These are phyloP conservation scores for Lactarius tabidus DNA, from an alignment of 768 basidiomycete species.

Conservation along the genomic window DNA sequence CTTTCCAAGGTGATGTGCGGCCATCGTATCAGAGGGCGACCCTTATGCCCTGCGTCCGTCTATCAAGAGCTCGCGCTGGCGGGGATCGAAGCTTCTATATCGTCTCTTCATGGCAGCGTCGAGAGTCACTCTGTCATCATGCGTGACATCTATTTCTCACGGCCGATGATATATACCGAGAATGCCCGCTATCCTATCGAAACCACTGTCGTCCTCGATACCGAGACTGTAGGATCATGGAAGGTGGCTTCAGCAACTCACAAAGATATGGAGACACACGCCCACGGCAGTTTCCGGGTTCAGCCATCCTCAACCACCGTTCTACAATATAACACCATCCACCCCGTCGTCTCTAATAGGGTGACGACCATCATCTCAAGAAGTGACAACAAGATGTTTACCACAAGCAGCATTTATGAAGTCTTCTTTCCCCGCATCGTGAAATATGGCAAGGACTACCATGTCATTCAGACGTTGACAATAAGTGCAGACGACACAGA, in stretches of 20 bases:
- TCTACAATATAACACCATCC: constrained; percentile 37
- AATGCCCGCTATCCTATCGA: constrained; percentile 35
- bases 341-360: constrained; percentile 36
- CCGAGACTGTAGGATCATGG: constrained; percentile 41
- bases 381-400: constrained; percentile 44
- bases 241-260: constrained; percentile 41
- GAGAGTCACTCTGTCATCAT: constrained; percentile 40
- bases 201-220: constrained; percentile 38
- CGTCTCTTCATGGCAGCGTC: constrained; percentile 30
- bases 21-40: constrained; percentile 46
- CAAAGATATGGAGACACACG: constrained; percentile 35
- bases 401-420: constrained; percentile 55
- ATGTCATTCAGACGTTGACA: constrained; percentile 51
- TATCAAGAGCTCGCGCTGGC: constrained; percentile 56
- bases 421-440: constrained; percentile 68
- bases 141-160: constrained; percentile 44
- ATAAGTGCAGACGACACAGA: constrained; percentile 46
- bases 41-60: constrained; percentile 64
- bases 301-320: constrained; percentile 32
- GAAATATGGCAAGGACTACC: constrained; percentile 55
- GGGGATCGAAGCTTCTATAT: constrained; percentile 38
- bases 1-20: constrained; percentile 48
- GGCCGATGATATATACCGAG: constrained; percentile 49
- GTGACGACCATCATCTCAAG: constrained; percentile 31
- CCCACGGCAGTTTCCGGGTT: constrained; percentile 42